These are phyloP conservation scores for Voacanga thouarsii DNA, from an alignment of 257 asterid genomes.

Conservation along the genomic window DNA sequence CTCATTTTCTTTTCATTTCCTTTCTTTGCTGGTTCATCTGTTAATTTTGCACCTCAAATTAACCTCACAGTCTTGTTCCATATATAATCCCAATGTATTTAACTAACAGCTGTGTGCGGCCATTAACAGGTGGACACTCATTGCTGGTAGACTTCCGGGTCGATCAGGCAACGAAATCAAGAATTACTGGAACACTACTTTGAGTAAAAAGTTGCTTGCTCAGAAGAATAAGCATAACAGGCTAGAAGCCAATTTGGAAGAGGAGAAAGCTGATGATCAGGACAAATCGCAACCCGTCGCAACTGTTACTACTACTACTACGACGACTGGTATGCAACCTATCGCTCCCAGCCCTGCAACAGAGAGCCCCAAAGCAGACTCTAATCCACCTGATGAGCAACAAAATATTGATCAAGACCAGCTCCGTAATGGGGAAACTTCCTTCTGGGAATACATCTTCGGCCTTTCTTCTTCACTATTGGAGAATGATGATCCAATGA, in stretches of 20 bases:
- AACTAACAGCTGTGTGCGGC: no score
- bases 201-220: slow-evolving; percentile 5
- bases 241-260: neutral
- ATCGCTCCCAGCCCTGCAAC: neutral
- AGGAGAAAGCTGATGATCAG: neutral
- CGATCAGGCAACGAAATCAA: slow-evolving; percentile 23
- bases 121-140: slow-evolving; percentile 5
- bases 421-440: neutral
- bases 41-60: neutral
- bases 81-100: no score
- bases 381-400: neutral
- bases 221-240: neutral
- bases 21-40: neutral
- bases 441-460: neutral
- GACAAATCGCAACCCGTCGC: neutral
- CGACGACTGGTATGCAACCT: neutral
- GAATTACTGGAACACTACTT: slow-evolving; percentile 19
- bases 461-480: neutral
- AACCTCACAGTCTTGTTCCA: no score
- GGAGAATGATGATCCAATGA: neutral
- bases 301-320: neutral
- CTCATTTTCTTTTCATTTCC: neutral
- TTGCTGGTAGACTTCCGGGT: slow-evolving; percentile 22
- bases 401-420: no score
- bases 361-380: neutral